phyloP scores from a whole-genome alignment of 1,139 yeast species.

The Yamadazyma dendronema region DNA sequence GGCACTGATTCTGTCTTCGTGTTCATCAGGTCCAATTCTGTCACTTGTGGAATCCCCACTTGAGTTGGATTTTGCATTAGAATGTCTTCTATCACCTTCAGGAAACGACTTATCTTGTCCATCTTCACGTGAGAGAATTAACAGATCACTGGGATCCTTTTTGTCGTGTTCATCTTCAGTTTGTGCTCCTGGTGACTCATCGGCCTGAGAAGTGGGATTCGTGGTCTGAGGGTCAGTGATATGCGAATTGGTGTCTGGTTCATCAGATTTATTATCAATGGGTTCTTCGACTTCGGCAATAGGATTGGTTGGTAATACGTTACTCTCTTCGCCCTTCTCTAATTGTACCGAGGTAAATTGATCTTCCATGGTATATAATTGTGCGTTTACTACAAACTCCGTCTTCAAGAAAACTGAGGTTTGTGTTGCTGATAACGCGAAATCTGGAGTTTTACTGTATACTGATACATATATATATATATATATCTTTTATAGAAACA shows the following conservation, averaged over 20 bases:
- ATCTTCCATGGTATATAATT: slow-evolving; percentile 32
- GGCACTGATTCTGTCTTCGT: slow-evolving; percentile 6
- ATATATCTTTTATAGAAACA: too few species aligned
- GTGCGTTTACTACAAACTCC: too few species aligned
- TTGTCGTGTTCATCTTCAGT: neutral
- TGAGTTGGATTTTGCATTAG: neutral
- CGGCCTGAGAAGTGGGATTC: too few species aligned
- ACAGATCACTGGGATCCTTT: slow-evolving; percentile 5
- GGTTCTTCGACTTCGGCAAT: slow-evolving; percentile 11
- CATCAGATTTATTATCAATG: slow-evolving; percentile 15
- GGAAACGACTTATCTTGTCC: neutral
- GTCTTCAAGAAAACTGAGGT: too few species aligned
- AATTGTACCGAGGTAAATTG: slow-evolving; percentile 59
- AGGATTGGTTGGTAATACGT: slow-evolving; percentile 4
- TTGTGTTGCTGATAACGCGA: neutral
- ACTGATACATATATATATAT: neutral
- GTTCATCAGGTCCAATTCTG: neutral
- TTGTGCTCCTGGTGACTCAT: neutral
- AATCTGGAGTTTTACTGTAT: neutral
- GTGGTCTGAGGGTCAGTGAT: neutral
- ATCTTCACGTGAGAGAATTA: neutral
- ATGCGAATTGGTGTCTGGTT: slow-evolving; percentile 3
- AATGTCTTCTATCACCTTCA: neutral
- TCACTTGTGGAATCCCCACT: neutral
- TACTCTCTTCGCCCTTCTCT: slow-evolving; percentile 47